Conservation (phyloP, 129 eudicot species). For the Flaveria brownii region DNA sequence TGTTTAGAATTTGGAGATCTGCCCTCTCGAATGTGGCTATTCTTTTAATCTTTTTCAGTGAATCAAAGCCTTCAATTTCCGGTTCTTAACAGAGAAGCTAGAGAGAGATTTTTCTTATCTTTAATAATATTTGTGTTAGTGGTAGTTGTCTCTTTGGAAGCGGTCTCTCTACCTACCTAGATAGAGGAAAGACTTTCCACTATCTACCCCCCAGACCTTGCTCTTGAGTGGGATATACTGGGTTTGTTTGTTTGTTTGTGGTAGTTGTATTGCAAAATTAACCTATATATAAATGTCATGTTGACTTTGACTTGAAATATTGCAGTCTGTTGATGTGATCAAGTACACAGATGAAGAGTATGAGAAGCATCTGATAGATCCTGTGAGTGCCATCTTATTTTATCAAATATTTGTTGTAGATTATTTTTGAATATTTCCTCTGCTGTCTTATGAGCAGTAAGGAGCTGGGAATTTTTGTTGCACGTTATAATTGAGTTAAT, state of each 20-base stretch:
- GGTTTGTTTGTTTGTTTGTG: too few species aligned
- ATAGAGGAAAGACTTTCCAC: too few species aligned
- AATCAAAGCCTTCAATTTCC: too few species aligned
- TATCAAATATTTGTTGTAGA: background rate
- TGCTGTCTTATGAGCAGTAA: background rate
- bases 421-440: background rate
- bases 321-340: constrained; percentile 82
- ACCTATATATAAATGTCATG: background rate
- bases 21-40: too few species aligned
- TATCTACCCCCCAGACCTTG: too few species aligned
- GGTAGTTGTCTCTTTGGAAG: too few species aligned
- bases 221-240: too few species aligned
- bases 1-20: too few species aligned
- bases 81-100: too few species aligned
- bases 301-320: constrained; percentile 26
- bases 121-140: background rate
- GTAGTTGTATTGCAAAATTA: constrained; percentile 12
- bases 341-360: constrained; percentile 97
- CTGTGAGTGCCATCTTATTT: constrained; percentile 52
- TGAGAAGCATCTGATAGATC: constrained; percentile 75
- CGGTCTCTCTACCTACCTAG: too few species aligned
- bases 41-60: too few species aligned
- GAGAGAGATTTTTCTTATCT: background rate
- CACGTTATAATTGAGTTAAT: background rate
- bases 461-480: background rate